Base-by-base conservation (phyloP, 768 basidiomycete species). In the Lyophyllum atratum region DNA sequence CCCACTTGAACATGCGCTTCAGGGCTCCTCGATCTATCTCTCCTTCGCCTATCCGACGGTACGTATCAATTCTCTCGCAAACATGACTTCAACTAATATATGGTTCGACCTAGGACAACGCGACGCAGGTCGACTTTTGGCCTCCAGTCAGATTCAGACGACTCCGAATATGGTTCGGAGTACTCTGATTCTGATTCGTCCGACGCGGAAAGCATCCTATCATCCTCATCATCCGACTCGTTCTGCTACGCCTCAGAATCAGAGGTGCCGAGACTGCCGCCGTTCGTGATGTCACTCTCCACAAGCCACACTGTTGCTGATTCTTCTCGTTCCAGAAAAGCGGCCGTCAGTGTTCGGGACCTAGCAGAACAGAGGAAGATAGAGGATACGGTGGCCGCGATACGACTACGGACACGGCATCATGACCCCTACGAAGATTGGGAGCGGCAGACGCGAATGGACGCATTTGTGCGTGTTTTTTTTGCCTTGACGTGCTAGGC, bases 351-450 rank as follows among this genome's bases (percentile, higher is more conserved):
- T 14, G 49, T 59, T 21, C 74, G 70, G n/a, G 72, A 69, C 33
- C 68, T 74, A 17, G 69, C 72, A 10, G 79, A 83, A 56, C 71
- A 69, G 60, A 74, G 73, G 43, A 64, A 76, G 22, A 70, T 80
- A 37, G 79, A 82, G 34, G 83, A 82, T 22, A 80, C 81, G 1
- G 66, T 83, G 22, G 77, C 81, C 14, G 74, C 82, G 22, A 83
- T 84, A 61, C 76, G 82, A 28, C 71, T 80, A 29, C 76, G 80
- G 29, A 76, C 79, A 19, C 76, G 77, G 49, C 76, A 83, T 74
- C 72, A 78, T 59, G 82, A 84, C 59, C 80, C 80, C 55, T 84
- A 83, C 58, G 82, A 83, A 68, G 80, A 83, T 63, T 84, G 83
- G 82, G 78, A 83, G 68, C 74, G 76, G 55, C 70, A 78, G 58